These are phyloP conservation scores for Staphylotrichum longicolle DNA, from an alignment of 495 filamentous ascomycete species.

Conservation along the genomic window DNA sequence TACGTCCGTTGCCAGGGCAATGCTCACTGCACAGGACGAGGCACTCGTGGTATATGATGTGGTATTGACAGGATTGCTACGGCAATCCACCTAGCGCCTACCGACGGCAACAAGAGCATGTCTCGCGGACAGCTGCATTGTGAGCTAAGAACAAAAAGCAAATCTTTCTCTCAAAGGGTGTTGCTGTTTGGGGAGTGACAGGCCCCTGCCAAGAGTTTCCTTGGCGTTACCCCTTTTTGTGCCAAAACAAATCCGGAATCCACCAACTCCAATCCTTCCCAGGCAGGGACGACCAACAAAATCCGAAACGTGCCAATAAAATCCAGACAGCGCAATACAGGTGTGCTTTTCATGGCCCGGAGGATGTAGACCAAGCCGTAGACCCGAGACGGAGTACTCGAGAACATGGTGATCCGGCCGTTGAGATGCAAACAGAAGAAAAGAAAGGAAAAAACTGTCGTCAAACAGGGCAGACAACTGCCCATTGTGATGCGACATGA, in stretches of 20 bases:
- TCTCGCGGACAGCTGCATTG: not conserved
- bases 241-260: not conserved
- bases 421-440: not conserved
- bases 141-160: slow-evolving; percentile 1
- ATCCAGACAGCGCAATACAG: not conserved
- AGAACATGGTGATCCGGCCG: not conserved
- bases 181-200: not conserved
- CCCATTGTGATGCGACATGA: not conserved
- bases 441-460: not conserved
- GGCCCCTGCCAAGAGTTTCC: not conserved
- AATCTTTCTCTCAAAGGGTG: not conserved
- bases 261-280: not conserved
- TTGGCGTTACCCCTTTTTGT: slow-evolving; percentile 6
- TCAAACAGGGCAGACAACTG: not conserved
- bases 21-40: too few relatives aligned
- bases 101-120: too few relatives aligned
- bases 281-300: not conserved
- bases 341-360: too few relatives aligned
- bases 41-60: too few relatives aligned
- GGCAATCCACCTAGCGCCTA: too few relatives aligned
- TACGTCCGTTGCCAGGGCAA: too few relatives aligned
- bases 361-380: too few relatives aligned
- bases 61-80: too few relatives aligned
- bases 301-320: not conserved
- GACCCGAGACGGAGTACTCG: not conserved